A percentile compares a stretch with the other conserved stretches of the same genome.
These are phyloP conservation scores for Candida dajiaensis DNA, from an alignment of 805 yeast species.

Conservation along the genomic window DNA sequence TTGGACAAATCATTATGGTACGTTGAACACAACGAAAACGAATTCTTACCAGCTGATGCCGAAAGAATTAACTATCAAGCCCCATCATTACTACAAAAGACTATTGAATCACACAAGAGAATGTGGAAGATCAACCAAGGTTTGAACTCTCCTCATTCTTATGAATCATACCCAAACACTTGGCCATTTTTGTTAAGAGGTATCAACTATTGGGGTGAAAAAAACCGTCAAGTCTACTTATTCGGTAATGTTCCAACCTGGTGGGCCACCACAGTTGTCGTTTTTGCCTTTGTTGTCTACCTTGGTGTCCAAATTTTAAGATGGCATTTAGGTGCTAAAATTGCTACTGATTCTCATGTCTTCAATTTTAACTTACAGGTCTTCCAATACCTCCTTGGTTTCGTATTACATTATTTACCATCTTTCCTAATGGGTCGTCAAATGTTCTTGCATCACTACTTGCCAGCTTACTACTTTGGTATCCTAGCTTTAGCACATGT, in stretches of 20 bases:
- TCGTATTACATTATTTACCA: slow-evolving; percentile 67
- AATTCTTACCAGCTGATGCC: slow-evolving; percentile 36
- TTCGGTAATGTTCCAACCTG: slow-evolving; percentile 76
- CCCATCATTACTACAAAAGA: slow-evolving; percentile 50
- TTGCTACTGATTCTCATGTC: slow-evolving; percentile 46
- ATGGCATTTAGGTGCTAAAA: slow-evolving; percentile 58
- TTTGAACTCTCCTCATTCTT: slow-evolving; percentile 61
- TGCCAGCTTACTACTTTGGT: slow-evolving; percentile 90
- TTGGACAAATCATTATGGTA: slow-evolving; percentile 62
- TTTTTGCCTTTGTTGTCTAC: slow-evolving; percentile 45
- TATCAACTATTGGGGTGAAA: slow-evolving; percentile 71
- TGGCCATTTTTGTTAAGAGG: slow-evolving; percentile 80
- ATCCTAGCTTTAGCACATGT: slow-evolving; percentile 69
- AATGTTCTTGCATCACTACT: slow-evolving; percentile 86
- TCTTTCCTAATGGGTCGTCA: slow-evolving; percentile 89
- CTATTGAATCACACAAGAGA: slow-evolving; percentile 57
- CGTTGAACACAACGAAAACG: slow-evolving; percentile 62
- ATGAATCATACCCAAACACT: slow-evolving; percentile 63
- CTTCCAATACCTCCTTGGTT: slow-evolving; percentile 59
- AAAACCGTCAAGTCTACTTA: slow-evolving; percentile 58
- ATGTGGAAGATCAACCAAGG: slow-evolving; percentile 79
- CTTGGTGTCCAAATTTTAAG: slow-evolving; percentile 38
- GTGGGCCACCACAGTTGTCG: slow-evolving; percentile 62
- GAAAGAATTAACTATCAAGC: slow-evolving; percentile 47
- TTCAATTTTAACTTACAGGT: slow-evolving; percentile 62